phyloP scores from a whole-genome alignment of 306 rosid genomes.

The Pterocarpus macrocarpus region DNA sequence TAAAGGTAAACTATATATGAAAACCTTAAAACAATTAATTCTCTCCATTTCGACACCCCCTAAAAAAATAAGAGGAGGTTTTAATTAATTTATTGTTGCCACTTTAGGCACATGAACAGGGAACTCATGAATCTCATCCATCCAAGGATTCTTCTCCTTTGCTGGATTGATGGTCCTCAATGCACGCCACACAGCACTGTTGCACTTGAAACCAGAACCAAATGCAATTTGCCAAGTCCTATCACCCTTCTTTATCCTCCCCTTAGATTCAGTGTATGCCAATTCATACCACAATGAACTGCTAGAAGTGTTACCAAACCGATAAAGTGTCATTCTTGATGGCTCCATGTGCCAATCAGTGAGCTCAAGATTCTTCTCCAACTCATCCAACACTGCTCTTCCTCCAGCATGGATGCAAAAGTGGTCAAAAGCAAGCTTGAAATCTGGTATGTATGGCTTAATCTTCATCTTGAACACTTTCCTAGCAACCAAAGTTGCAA shows the following conservation, averaged over 20 bases:
- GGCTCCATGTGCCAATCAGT: slow-evolving; percentile 93
- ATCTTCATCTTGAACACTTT: slow-evolving; percentile 73
- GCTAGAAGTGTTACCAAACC: slow-evolving; percentile 88
- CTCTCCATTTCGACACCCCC: not conserved
- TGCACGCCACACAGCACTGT: slow-evolving; percentile 88
- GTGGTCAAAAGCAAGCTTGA: slow-evolving; percentile 86
- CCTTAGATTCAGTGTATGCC: slow-evolving; percentile 83
- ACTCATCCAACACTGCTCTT: slow-evolving; percentile 80
- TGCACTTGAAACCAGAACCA: slow-evolving; percentile 91
- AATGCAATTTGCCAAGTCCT: slow-evolving; percentile 91
- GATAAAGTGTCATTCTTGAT: slow-evolving; percentile 78
- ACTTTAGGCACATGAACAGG: slow-evolving; percentile 71
- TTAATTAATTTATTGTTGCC: slow-evolving; percentile 33
- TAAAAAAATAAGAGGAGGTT: slow-evolving; percentile 6
- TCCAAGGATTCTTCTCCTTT: slow-evolving; percentile 86
- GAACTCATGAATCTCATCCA: slow-evolving; percentile 83
- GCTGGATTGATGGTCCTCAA: slow-evolving; percentile 73
- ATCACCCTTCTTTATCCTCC: slow-evolving; percentile 78
- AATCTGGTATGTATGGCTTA: slow-evolving; percentile 84
- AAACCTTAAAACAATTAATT: not conserved
- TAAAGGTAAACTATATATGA: slow-evolving; percentile 5
- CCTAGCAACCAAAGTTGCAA: slow-evolving; percentile 68
- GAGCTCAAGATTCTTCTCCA: slow-evolving; percentile 82
- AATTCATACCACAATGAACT: slow-evolving; percentile 90
- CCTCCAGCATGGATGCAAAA: slow-evolving; percentile 95